Evolutionary conservation across 176 grass and related monocot genomes (phyloP).

Genomic region (Lolium perenne): DNA sequence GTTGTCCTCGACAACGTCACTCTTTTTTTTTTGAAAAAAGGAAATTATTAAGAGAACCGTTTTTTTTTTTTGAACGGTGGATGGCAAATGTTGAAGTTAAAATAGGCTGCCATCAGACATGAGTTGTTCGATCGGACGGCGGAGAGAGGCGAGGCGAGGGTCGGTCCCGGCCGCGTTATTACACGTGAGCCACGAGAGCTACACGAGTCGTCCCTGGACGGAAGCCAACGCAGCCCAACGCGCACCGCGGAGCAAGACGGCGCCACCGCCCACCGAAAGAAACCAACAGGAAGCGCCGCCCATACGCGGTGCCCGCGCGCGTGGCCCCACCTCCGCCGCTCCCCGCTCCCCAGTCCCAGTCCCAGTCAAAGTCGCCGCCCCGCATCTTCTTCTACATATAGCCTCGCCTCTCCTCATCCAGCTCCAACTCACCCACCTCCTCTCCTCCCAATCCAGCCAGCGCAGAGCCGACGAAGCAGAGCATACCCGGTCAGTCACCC

Average conservation of each 20-base stretch:
- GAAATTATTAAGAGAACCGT: no score
- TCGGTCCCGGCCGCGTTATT: background rate
- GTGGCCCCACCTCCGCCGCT: background rate
- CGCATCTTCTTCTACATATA: background rate
- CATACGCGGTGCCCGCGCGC: background rate
- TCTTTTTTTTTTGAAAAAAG: no score
- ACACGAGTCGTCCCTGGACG: background rate
- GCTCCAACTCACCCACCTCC: background rate
- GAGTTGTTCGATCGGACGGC: no score
- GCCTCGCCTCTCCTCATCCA: background rate
- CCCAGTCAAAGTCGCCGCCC: background rate
- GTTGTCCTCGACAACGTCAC: no score
- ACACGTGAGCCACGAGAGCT: background rate
- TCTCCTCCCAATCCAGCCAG: background rate
- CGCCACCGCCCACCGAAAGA: background rate
- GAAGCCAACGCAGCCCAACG: background rate
- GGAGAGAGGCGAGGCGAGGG: background rate
- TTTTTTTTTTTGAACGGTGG: no score
- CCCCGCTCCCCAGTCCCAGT: background rate
- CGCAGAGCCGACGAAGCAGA: background rate
- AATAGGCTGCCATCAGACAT: no score
- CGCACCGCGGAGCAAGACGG: background rate
- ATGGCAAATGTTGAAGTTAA: no score
- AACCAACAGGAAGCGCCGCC: background rate
- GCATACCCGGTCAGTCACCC: background rate